A percentile compares a stretch with the other conserved stretches of the same genome.
Evolutionary conservation across 768 basidiomycete genomes (phyloP).

Genomic region (Leccinum rimulosum): DNA sequence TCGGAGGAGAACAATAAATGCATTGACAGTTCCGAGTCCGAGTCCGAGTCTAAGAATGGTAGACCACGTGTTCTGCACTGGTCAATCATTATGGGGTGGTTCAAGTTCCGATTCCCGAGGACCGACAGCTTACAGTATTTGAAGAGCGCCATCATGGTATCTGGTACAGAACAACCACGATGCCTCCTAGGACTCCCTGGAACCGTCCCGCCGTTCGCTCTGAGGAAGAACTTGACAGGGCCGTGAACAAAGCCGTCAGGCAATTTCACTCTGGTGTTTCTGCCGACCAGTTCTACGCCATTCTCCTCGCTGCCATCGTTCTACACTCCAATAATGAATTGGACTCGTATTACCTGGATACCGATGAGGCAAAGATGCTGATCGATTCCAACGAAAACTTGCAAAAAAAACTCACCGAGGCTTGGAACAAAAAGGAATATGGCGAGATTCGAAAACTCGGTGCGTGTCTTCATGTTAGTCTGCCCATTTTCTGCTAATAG

Average conservation of each 20-base stretch:
- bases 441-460: not conserved
- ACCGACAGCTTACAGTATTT: not conserved
- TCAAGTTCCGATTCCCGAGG: too few species aligned
- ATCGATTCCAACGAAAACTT: not conserved
- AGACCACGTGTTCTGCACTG: too few species aligned
- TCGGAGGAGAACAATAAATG: too few species aligned
- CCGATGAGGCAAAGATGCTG: not conserved
- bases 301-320: not conserved
- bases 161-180: not conserved
- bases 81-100: too few species aligned
- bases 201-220: not conserved
- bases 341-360: not conserved
- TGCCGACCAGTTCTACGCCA: not conserved
- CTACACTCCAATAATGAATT: not conserved
- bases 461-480: not conserved
- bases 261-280: not conserved
- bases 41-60: too few species aligned
- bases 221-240: not conserved
- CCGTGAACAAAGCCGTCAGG: not conserved
- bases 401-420: not conserved
- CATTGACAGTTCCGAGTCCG: too few species aligned
- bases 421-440: not conserved
- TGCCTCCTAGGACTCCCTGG: not conserved
- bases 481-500: too few species aligned
- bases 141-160: not conserved